Conservation (phyloP, 768 basidiomycete genomes). For the Calocera cornea region DNA sequence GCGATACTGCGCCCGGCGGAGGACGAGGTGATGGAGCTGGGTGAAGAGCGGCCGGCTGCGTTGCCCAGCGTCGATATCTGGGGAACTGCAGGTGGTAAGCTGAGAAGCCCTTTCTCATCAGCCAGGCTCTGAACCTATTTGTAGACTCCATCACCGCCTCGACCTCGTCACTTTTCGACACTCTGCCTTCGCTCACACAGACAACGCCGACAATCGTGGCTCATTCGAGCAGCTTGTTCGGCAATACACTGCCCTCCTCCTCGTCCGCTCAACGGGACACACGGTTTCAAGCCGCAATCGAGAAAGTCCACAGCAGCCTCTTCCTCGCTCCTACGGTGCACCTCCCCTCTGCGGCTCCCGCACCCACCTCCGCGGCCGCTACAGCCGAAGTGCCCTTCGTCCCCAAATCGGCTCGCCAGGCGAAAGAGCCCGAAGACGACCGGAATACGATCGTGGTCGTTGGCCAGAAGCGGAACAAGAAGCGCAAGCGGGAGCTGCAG, state of each 20-base stretch:
- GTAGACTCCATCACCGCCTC: neutral
- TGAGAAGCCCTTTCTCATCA: neutral
- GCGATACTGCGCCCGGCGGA: neutral
- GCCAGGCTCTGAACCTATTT: neutral
- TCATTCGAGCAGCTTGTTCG: slow-evolving; percentile 8
- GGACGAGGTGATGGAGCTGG: neutral
- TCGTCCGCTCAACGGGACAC: slow-evolving; percentile 2
- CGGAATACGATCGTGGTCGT: slow-evolving; percentile 63
- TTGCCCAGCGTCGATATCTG: neutral
- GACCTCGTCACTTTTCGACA: slow-evolving; percentile 24
- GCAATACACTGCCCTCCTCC: slow-evolving; percentile 9
- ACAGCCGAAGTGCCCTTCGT: slow-evolving; percentile 66
- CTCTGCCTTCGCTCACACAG: slow-evolving; percentile 32
- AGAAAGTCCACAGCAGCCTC: slow-evolving; percentile 54
- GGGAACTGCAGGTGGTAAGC: neutral
- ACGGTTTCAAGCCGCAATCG: slow-evolving; percentile 40
- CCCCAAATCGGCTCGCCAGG: slow-evolving; percentile 45
- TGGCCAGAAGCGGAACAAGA: slow-evolving; percentile 49
- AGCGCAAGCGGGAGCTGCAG: slow-evolving; percentile 39
- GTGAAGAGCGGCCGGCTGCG: neutral
- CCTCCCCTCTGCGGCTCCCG: slow-evolving; percentile 8
- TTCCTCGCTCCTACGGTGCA: slow-evolving; percentile 30
- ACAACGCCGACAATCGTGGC: slow-evolving; percentile 4
- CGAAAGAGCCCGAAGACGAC: slow-evolving; percentile 21
- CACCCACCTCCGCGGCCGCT: slow-evolving; percentile 15